phyloP scores from a whole-genome alignment of 805 yeast species.

The Saturnispora zaruensis region DNA sequence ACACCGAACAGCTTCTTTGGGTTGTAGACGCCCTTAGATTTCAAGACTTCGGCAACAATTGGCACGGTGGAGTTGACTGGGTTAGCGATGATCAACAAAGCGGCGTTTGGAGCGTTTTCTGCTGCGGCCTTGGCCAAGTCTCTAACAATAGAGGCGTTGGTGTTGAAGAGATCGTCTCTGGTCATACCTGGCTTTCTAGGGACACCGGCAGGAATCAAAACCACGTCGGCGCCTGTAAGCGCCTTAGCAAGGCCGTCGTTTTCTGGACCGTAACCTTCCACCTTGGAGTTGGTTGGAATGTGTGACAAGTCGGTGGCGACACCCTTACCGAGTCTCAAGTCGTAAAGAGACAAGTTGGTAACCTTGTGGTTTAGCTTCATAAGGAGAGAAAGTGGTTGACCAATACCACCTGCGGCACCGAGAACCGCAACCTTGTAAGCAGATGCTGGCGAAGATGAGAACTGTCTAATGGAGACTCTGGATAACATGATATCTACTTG shows the following conservation, averaged over 20 bases:
- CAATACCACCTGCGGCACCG: slow-evolving; percentile 94
- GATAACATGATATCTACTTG: slow-evolving; percentile 38
- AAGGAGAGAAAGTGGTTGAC: slow-evolving; percentile 82
- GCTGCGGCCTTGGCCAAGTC: slow-evolving; percentile 45
- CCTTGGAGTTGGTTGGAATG: slow-evolving; percentile 36
- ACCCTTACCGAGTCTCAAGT: slow-evolving; percentile 78
- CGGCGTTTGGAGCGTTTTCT: slow-evolving; percentile 40
- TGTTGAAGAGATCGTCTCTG: slow-evolving; percentile 53
- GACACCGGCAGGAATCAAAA: slow-evolving; percentile 54
- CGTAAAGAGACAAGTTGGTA: slow-evolving; percentile 67
- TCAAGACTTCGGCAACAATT: slow-evolving; percentile 49
- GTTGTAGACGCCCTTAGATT: slow-evolving; percentile 41
- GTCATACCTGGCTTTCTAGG: slow-evolving; percentile 64
- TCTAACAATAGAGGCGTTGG: slow-evolving; percentile 47
- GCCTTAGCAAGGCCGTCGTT: slow-evolving; percentile 28
- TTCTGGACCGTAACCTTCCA: slow-evolving; percentile 22
- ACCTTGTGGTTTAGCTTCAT: slow-evolving; percentile 61
- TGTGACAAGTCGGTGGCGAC: slow-evolving; percentile 87
- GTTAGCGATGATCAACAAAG: slow-evolving; percentile 47
- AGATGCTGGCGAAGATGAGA: slow-evolving; percentile 56
- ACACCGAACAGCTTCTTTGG: slow-evolving; percentile 49
- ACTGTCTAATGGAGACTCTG: slow-evolving; percentile 41
- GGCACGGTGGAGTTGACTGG: slow-evolving; percentile 59
- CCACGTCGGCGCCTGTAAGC: slow-evolving; percentile 42
- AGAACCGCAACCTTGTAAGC: slow-evolving; percentile 76